Evolutionary conservation across 75 land plant genomes (phyloP).

Genomic region (Cunninghamia lanceolata): DNA sequence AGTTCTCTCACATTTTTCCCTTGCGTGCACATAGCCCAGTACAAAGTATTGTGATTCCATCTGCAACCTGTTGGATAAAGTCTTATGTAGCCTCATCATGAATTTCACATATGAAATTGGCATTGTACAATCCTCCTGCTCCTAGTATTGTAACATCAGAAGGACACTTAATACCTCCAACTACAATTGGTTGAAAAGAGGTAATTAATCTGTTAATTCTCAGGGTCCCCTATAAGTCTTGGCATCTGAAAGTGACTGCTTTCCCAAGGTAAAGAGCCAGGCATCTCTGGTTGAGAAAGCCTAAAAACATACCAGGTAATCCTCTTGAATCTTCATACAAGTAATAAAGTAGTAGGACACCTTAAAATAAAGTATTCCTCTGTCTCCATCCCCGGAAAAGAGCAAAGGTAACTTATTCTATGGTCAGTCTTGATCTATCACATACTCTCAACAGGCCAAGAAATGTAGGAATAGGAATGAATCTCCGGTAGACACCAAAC

Average conservation of each 20-base stretch:
- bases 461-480: not conserved
- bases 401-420: not conserved
- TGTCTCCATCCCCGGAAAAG: not conserved
- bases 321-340: not conserved
- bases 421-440: not conserved
- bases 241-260: not conserved
- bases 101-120: too few species aligned
- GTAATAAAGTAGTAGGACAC: not conserved
- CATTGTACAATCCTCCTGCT: too few species aligned
- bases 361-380: not conserved
- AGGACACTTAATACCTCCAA: not conserved
- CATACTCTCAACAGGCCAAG: not conserved
- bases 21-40: too few species aligned
- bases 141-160: not conserved
- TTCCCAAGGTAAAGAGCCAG: not conserved
- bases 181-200: not conserved
- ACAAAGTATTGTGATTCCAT: too few species aligned
- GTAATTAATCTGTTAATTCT: not conserved
- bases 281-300: not conserved
- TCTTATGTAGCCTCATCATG: too few species aligned
- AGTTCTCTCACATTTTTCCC: too few species aligned
- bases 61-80: too few species aligned
- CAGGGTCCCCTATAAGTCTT: not conserved
- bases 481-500: not conserved
- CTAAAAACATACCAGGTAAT: not conserved